Conservation (phyloP, 345 rosid genomes). For the Aethionema arabicum region DNA sequence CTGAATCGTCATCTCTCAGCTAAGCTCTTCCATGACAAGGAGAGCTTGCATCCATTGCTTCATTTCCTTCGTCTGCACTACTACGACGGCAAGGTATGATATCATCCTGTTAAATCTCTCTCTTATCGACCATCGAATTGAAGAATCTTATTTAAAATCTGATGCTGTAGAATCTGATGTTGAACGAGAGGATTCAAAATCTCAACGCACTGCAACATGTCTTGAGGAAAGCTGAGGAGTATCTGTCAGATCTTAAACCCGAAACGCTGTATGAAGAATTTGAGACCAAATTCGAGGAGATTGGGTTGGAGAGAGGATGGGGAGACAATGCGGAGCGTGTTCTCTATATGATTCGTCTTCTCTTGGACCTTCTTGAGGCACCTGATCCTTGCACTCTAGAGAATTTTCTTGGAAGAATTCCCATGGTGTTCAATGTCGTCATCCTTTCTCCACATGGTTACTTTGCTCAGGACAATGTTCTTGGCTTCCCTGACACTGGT, state of each 20-base stretch:
- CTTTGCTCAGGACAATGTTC: conserved; percentile 93
- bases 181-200: conserved; percentile 68
- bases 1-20: conserved; percentile 97
- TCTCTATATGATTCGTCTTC: conserved; percentile 83
- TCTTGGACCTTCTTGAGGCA: conserved; percentile 92
- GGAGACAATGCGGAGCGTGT: conserved; percentile 82
- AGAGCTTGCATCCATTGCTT: conserved; percentile 85
- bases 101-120: not conserved
- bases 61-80: conserved; percentile 84
- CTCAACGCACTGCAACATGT: conserved; percentile 63
- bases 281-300: conserved; percentile 81
- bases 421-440: conserved; percentile 93
- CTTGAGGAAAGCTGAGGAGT: conserved; percentile 90
- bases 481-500: conserved; percentile 97
- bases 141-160: not conserved
- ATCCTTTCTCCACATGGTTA: conserved; percentile 94
- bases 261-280: conserved; percentile 62
- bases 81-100: conserved; percentile 71
- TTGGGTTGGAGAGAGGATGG: conserved; percentile 95
- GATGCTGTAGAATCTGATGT: conserved; percentile 70
- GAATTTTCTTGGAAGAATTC: conserved; percentile 76
- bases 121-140: not conserved
- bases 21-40: conserved; percentile 92
- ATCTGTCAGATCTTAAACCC: conserved; percentile 46
- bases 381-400: conserved; percentile 97